Evolutionary conservation across 2,329 filamentous ascomycete species (phyloP).

Genomic region (Pseudocercospora pini-densiflorae): DNA sequence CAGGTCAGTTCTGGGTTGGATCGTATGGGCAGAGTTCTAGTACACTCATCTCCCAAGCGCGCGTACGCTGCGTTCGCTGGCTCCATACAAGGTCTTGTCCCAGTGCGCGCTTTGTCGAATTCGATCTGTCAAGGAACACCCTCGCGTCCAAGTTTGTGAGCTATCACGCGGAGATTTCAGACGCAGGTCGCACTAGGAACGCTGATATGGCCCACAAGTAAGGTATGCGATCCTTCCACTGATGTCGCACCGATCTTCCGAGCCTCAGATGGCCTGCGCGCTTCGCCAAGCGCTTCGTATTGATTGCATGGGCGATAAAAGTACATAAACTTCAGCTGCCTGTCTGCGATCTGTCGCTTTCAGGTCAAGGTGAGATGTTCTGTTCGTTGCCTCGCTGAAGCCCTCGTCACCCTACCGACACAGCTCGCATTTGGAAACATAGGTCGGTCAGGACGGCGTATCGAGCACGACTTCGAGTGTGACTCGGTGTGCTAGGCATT

Average conservation of each 20-base stretch:
- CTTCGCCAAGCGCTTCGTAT: neutral
- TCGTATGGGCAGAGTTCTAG: conserved; percentile 7
- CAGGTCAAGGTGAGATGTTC: neutral
- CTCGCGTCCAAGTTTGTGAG: conserved; percentile 7
- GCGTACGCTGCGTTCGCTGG: neutral
- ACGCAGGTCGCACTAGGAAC: neutral
- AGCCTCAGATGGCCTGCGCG: neutral
- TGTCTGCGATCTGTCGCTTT: neutral
- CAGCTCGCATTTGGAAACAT: neutral
- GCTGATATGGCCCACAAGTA: conserved; percentile 3
- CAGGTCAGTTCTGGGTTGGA: conserved; percentile 8
- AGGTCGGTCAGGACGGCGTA: neutral
- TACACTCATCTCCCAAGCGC: conserved; percentile 2
- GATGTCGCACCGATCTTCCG: conserved; percentile 10
- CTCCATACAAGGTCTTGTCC: neutral
- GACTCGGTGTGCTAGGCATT: conserved; percentile 5
- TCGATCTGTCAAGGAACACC: conserved; percentile 12
- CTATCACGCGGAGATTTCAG: conserved; percentile 9
- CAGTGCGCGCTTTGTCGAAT: neutral
- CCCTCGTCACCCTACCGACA: neutral
- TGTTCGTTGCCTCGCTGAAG: neutral
- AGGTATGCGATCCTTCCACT: conserved; percentile 6
- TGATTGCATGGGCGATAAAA: neutral
- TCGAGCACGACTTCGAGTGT: neutral
- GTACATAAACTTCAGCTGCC: conserved; percentile 4